phyloP scores from a whole-genome alignment of 306 rosid species.

The Cotoneaster glaucophyllus region DNA sequence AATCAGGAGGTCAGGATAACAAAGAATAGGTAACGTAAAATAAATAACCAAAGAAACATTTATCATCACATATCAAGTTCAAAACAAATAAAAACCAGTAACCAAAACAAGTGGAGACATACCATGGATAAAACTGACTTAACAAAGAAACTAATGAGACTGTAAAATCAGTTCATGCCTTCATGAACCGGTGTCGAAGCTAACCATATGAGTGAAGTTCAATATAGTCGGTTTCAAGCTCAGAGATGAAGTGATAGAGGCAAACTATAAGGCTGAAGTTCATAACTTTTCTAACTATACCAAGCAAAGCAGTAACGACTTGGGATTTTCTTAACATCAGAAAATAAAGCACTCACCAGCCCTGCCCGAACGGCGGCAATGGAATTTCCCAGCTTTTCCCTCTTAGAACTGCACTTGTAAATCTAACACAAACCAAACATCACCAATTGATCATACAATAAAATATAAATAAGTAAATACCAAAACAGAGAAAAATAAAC shows the following conservation, averaged over 20 bases:
- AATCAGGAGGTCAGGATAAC: neutral
- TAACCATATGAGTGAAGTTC: too few relatives aligned
- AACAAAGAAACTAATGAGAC: too few relatives aligned
- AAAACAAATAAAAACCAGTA: too few relatives aligned
- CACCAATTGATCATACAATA: neutral
- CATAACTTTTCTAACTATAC: neutral
- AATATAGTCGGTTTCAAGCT: too few relatives aligned
- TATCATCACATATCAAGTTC: too few relatives aligned
- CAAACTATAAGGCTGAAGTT: too few relatives aligned
- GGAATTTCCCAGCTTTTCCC: conserved; percentile 89
- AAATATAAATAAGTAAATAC: neutral
- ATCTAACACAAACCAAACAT: conserved; percentile 42
- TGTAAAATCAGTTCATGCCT: too few relatives aligned
- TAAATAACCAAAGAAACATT: neutral
- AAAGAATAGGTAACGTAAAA: neutral
- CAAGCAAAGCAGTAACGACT: neutral
- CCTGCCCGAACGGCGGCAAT: conserved; percentile 94
- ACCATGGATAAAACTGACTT: too few relatives aligned
- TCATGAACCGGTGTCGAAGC: too few relatives aligned
- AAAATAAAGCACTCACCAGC: conserved; percentile 65
- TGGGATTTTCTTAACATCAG: neutral
- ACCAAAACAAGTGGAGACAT: too few relatives aligned
- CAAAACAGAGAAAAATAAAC: neutral
- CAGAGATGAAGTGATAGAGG: too few relatives aligned
- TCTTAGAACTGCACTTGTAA: conserved; percentile 83